These are phyloP conservation scores for Cucumis hystrix DNA, from an alignment of 306 rosid genomes.

Conservation along the genomic window DNA sequence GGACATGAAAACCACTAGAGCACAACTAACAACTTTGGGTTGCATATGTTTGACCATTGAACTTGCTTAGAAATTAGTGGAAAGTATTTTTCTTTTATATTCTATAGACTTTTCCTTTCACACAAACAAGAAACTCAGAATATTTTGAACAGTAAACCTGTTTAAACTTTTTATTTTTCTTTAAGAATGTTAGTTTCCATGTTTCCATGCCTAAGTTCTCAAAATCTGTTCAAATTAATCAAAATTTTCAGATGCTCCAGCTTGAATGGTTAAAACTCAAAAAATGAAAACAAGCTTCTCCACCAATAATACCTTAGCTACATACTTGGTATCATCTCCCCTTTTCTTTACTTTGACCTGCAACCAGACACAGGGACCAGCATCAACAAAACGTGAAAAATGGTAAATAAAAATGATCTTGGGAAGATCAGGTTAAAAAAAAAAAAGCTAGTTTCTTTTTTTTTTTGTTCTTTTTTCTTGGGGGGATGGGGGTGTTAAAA, in stretches of 20 bases:
- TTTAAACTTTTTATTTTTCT: not conserved
- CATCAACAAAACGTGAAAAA: slow-evolving; percentile 8
- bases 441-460: no score
- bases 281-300: not conserved
- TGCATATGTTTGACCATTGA: not conserved
- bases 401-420: slow-evolving; percentile 5
- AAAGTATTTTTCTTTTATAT: not conserved
- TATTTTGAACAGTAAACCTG: not conserved
- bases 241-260: not conserved
- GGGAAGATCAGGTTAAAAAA: not conserved
- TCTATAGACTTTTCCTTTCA: not conserved
- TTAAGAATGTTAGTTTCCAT: not conserved
- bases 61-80: not conserved
- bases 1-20: not conserved
- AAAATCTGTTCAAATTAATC: not conserved
- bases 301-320: slow-evolving; percentile 71
- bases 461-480: no score
- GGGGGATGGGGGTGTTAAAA: no score
- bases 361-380: not conserved
- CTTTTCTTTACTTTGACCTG: slow-evolving; percentile 97
- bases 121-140: not conserved
- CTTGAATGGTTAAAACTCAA: not conserved
- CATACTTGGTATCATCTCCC: slow-evolving; percentile 95
- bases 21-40: not conserved
- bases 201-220: not conserved